These are phyloP conservation scores for Eremomyces bilateralis DNA, from an alignment of 495 filamentous ascomycete species.

Conservation along the genomic window DNA sequence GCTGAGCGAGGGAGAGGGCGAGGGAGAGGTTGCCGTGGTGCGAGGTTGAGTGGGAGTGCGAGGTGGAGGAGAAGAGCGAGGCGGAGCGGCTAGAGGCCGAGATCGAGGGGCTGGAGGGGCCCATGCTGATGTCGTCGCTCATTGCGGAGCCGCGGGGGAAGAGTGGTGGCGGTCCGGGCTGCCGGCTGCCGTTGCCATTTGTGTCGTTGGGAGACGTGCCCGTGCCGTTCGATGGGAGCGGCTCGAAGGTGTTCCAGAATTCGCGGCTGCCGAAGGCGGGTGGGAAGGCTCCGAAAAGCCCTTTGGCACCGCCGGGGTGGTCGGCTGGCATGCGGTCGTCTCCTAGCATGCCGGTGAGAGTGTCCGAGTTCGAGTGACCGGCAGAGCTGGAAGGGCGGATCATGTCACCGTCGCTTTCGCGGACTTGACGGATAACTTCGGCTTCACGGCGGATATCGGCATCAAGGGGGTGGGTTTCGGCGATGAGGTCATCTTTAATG, in stretches of 20 bases:
- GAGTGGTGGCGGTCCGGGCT: slow-evolving; percentile 43
- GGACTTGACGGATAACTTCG: slow-evolving; percentile 83
- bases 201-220: slow-evolving; percentile 1
- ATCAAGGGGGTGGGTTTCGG: slow-evolving; percentile 73
- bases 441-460: slow-evolving; percentile 79
- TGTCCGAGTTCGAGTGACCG: slow-evolving; percentile 14
- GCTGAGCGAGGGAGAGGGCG: not conserved
- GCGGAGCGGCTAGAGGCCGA: slow-evolving; percentile 9
- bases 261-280: slow-evolving; percentile 48
- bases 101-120: slow-evolving; percentile 44
- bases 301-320: slow-evolving; percentile 6
- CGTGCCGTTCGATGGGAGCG: too few relatives aligned
- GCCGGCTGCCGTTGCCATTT: slow-evolving; percentile 21
- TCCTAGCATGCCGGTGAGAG: slow-evolving; percentile 35
- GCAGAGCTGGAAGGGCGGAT: slow-evolving; percentile 23
- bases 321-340: slow-evolving; percentile 27
- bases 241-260: slow-evolving; percentile 67
- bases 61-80: not conserved
- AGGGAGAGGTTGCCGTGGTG: not conserved
- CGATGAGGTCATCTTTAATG: slow-evolving; percentile 68
- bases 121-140: slow-evolving; percentile 57
- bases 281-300: slow-evolving; percentile 30
- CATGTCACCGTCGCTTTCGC: slow-evolving; percentile 38
- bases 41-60: too few relatives aligned
- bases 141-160: slow-evolving; percentile 33